Base-by-base conservation (phyloP, 2,329 filamentous ascomycete species). In the Clonostachys solani region DNA sequence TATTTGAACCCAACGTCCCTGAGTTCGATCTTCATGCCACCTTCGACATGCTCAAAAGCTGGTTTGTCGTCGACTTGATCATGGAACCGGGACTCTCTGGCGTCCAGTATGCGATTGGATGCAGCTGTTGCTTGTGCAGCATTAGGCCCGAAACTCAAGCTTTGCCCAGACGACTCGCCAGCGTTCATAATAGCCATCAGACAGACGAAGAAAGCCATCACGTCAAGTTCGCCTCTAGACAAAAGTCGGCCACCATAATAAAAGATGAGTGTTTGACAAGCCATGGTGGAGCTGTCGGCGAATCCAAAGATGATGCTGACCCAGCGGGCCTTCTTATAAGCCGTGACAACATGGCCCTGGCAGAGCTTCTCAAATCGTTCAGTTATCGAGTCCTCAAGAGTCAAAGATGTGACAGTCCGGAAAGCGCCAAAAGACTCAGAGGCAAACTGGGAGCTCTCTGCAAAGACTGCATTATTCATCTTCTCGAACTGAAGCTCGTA, bases 341-440 rank as follows among this genome's bases (percentile, higher is more conserved):
- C 84, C 4, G 69, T 61, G 2, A 56, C 63, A 13, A 87, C 78
- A 56, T 90, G 86, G 2, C 71, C 61, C 5, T 65, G 62, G 9
- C 90, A 74, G 4, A 89, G 71, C 0, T 51, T 59, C 16, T 78
- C 66, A 55, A 90, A 92, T 34, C 84, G 76, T 4, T 72, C 58
- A 40, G 77, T 72, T 49, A 90, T 87, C 13, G 73, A 69, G 48
- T 83, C 74, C 59, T 91, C 87, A 57, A 91, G 78, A 1, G 83
- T 87, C 16, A 91, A 71, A 1, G 84, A 77, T 0, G 83, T 70
- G 6, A 91, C 87, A 0, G 87, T 91, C 10, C 87, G 76, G 61
- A 89, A 88, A 0, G 86, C 86, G 2, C 82, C 77, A 38, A 91
- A 87, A 5, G 86, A 80, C 60, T 92, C 87, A 2, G 85, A 80